Evolutionary conservation across 371 early-diverging fungal species (phyloP).

Genomic region (Batkoa obscura): DNA sequence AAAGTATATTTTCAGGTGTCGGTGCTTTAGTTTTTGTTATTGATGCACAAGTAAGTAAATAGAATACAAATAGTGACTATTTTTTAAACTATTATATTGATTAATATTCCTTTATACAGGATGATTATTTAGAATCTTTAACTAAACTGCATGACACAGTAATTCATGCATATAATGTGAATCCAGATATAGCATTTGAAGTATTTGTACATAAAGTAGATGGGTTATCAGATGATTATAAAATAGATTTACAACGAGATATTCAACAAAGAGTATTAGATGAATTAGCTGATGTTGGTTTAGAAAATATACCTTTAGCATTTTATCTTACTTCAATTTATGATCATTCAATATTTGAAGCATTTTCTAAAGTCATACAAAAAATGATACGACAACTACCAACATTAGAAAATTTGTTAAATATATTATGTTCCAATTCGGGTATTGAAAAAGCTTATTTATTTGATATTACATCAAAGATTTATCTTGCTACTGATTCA

Average conservation of each 20-base stretch:
- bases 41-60: conserved; percentile 55
- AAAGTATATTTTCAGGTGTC: conserved; percentile 49
- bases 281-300: conserved; percentile 59
- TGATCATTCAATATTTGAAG: conserved; percentile 87
- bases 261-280: conserved; percentile 77
- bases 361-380: conserved; percentile 84
- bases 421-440: conserved; percentile 85
- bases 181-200: conserved; percentile 70
- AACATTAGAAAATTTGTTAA: conserved; percentile 78
- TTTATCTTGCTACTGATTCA: conserved; percentile 87
- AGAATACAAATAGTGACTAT: background rate
- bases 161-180: conserved; percentile 52
- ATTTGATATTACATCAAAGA: conserved; percentile 72
- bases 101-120: conserved; percentile 18
- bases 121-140: conserved; percentile 71
- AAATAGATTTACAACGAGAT: conserved; percentile 82
- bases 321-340: conserved; percentile 88
- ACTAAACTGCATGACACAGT: conserved; percentile 53
- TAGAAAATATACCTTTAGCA: conserved; percentile 55
- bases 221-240: conserved; percentile 83
- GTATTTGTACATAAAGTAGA: conserved; percentile 93
- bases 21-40: conserved; percentile 82
- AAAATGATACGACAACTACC: conserved; percentile 73
- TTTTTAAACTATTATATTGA: background rate
- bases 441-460: conserved; percentile 90